Base-by-base conservation (phyloP, 1,139 yeast species). In the Kurtzmaniella quercitrusa region DNA sequence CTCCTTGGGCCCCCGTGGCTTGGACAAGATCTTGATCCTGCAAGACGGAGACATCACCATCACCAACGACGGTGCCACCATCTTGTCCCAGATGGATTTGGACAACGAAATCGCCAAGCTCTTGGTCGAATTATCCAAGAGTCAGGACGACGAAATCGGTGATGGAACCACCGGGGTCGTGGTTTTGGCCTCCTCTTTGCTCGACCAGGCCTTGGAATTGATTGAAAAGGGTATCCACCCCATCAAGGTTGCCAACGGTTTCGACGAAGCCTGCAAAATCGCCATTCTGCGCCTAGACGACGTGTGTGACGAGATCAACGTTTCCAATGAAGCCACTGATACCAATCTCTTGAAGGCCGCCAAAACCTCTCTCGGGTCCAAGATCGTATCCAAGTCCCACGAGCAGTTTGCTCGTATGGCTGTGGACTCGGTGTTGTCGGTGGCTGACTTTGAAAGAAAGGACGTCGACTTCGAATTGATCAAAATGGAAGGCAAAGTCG, bases 161-260 rank as follows among this genome's bases (percentile, higher is more conserved):
- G 99, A 94, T 62, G 99, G 99, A 60, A 94, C 99, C 37, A 94
- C 99, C 3, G 98, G 98, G 58, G 99, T 94, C 29, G 98, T 93
- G 46, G 98, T 94, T 1, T 72, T 94, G 43, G 98, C 98, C 1
- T 88, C 96, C 54, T 95, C 98, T 1, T 73, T 94, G 52, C 74
- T 94, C 48, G 98, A 93, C 62, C 96, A 93, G 68, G 97, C 98
- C 1, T 69, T 86, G 46, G 98, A 90, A 61, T 78, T 94, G 54
- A 89, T 94, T 54, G 98, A 93, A 58, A 89, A 88, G 70, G 98
- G 98, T 44, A 91, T 94, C 50, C 98, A 94, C 60, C 98, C 98
- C 44, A 89, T 94, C 54, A 86, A 91, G 62, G 83, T 94, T 55
- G 98, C 98, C 50, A 91, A 93, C 65, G 98, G 99, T 18, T 94